Conservation (phyloP, 1,139 yeast genomes). For the Candida anutae region DNA sequence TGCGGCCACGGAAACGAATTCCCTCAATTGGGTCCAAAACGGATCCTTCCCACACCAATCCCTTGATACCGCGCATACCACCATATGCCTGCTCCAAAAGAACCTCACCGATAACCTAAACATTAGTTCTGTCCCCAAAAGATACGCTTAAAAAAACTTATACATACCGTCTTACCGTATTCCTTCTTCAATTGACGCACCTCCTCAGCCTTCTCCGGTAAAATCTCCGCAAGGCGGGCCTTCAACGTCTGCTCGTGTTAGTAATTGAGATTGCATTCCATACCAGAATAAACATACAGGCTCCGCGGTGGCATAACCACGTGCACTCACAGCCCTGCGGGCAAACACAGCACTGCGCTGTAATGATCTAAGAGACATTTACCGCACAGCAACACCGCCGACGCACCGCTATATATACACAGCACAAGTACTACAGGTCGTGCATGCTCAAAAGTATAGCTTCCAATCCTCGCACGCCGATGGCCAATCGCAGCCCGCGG, state of each 20-base stretch:
- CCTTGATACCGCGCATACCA: conserved; percentile 99
- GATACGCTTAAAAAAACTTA: conserved; percentile 1
- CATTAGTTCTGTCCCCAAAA: conserved; percentile 8
- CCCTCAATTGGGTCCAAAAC: conserved; percentile 98
- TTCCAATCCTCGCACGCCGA: too few species aligned
- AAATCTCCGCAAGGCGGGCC: conserved; percentile 86
- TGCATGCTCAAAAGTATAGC: too few species aligned
- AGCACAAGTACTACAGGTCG: too few species aligned
- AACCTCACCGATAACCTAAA: conserved; percentile 77
- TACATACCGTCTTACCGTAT: conserved; percentile 70
- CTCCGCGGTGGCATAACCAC: conserved; percentile 48
- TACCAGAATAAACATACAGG: conserved; percentile 30
- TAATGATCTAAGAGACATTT: conserved; percentile 33
- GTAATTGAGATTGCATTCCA: conserved; percentile 6
- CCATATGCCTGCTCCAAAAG: conserved; percentile 95
- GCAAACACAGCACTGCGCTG: conserved; percentile 28
- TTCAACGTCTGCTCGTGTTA: conserved; percentile 50
- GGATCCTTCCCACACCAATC: conserved; percentile 98
- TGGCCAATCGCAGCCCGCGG: too few species aligned
- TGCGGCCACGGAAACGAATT: conserved; percentile 95
- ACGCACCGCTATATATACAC: too few species aligned
- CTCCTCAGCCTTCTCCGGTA: conserved; percentile 89
- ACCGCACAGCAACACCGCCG: too few species aligned
- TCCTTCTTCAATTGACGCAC: conserved; percentile 85
- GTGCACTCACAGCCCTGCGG: conserved; percentile 25